These are phyloP conservation scores for Calonectria hongkongensis DNA, from an alignment of 2,329 filamentous ascomycete genomes.

Conservation along the genomic window DNA sequence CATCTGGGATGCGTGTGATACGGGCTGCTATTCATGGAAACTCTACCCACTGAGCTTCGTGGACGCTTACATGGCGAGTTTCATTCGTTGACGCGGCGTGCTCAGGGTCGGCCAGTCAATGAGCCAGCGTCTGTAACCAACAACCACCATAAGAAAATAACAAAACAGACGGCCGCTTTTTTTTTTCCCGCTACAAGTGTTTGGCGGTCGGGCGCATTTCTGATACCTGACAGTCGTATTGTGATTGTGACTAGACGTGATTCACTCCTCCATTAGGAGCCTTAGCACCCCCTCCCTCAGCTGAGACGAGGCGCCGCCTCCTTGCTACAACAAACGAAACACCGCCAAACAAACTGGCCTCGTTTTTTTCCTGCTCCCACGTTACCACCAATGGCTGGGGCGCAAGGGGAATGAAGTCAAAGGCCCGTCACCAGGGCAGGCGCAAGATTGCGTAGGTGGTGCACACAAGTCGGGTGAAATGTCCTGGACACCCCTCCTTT, in stretches of 20 bases:
- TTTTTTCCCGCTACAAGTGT: not conserved
- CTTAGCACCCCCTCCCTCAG: constrained; percentile 8
- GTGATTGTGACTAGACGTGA: constrained; percentile 20
- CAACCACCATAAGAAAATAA: not conserved
- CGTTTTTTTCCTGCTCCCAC: not conserved
- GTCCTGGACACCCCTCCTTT: not conserved
- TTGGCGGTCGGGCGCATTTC: constrained; percentile 27
- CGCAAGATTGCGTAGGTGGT: constrained; percentile 24
- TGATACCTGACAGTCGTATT: constrained; percentile 24
- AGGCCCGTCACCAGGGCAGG: not conserved
- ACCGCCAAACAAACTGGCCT: constrained; percentile 6
- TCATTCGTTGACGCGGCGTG: constrained; percentile 18
- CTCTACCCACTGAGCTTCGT: constrained; percentile 7
- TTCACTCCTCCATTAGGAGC: constrained; percentile 12
- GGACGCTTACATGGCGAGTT: constrained; percentile 20
- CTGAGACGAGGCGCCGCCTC: constrained; percentile 24
- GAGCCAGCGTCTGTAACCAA: not conserved
- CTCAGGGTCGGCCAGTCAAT: constrained; percentile 6
- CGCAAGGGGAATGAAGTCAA: constrained; percentile 10
- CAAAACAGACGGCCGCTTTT: not conserved
- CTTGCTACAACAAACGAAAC: constrained; percentile 18
- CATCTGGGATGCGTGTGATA: constrained; percentile 19
- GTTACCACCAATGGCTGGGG: constrained; percentile 14
- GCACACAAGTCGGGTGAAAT: constrained; percentile 5
- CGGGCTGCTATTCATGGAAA: constrained; percentile 13